These are phyloP conservation scores for Naganishia sp. DNA, from an alignment of 1,284 basidiomycete species.

Conservation along the genomic window DNA sequence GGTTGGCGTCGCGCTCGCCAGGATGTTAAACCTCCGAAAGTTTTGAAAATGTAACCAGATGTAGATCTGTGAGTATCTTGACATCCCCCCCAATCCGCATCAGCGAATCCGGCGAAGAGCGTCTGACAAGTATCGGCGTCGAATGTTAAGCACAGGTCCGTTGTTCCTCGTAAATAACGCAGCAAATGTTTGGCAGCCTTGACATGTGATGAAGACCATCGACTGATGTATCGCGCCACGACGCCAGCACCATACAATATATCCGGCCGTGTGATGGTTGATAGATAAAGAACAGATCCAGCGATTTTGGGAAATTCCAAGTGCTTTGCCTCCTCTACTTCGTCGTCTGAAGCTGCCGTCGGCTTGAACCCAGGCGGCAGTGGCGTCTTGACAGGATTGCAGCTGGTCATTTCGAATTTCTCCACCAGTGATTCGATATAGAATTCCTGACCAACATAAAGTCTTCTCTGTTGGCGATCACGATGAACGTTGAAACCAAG, in stretches of 20 bases:
- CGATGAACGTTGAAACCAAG: slow-evolving; percentile 37
- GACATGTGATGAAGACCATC: neutral
- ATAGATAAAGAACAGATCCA: slow-evolving; percentile 45
- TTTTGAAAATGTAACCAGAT: slow-evolving; percentile 39
- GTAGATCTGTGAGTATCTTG: slow-evolving; percentile 38
- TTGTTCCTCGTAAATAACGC: slow-evolving; percentile 37
- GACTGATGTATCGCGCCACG: slow-evolving; percentile 13
- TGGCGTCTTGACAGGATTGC: slow-evolving; percentile 6
- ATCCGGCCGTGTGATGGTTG: slow-evolving; percentile 37
- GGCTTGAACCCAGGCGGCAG: neutral
- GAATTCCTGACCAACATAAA: slow-evolving; percentile 36
- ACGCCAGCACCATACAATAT: slow-evolving; percentile 34
- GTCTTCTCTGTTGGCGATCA: slow-evolving; percentile 11
- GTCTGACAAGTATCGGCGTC: slow-evolving; percentile 44
- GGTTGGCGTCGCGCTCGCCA: slow-evolving; percentile 39
- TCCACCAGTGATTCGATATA: slow-evolving; percentile 36
- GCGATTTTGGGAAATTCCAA: slow-evolving; percentile 9
- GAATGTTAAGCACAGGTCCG: slow-evolving; percentile 31
- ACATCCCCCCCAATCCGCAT: slow-evolving; percentile 38
- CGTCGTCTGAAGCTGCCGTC: slow-evolving; percentile 20
- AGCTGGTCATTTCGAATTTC: slow-evolving; percentile 34
- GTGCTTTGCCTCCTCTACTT: slow-evolving; percentile 13
- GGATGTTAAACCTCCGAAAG: slow-evolving; percentile 34
- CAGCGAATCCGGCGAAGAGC: slow-evolving; percentile 23
- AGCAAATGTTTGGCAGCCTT: slow-evolving; percentile 41